These are phyloP conservation scores for Micromonas pusilla DNA, from an alignment of 139 green algal genomes.

Conservation along the genomic window DNA sequence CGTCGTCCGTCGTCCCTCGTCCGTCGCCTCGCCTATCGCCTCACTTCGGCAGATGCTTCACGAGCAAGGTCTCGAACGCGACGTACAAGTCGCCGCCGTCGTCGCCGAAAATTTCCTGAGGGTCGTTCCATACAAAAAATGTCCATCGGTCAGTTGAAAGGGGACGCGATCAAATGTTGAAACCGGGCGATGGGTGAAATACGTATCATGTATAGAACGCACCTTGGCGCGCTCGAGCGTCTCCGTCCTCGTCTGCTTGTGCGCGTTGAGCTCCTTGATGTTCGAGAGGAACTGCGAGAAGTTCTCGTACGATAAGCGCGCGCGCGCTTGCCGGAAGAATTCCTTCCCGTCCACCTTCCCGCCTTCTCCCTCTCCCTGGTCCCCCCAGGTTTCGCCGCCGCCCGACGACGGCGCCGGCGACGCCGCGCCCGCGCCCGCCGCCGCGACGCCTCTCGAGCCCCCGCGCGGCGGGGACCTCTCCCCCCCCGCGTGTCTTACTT, in stretches of 20 bases:
- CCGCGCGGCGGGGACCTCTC: no score
- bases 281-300: conserved; percentile 64
- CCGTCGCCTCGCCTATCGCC: neutral
- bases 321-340: conserved; percentile 37
- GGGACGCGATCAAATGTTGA: no score
- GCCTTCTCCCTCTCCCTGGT: neutral
- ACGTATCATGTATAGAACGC: no score
- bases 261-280: conserved; percentile 70
- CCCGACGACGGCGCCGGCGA: no score
- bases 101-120: conserved; percentile 57
- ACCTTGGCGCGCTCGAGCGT: conserved; percentile 50
- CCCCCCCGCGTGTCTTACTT: no score
- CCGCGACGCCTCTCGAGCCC: no score
- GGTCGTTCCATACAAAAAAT: no score
- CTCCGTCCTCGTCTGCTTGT: conserved; percentile 57
- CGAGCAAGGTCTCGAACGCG: conserved; percentile 50
- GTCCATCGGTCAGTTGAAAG: no score
- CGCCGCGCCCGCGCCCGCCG: no score
- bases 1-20: no score
- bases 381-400: no score
- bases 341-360: conserved; percentile 33
- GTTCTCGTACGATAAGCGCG: conserved; percentile 62
- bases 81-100: conserved; percentile 59
- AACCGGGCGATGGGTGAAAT: no score
- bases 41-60: conserved; percentile 37